phyloP scores from a whole-genome alignment of 495 filamentous ascomycete species.

The Tuber microsphaerosporum region DNA sequence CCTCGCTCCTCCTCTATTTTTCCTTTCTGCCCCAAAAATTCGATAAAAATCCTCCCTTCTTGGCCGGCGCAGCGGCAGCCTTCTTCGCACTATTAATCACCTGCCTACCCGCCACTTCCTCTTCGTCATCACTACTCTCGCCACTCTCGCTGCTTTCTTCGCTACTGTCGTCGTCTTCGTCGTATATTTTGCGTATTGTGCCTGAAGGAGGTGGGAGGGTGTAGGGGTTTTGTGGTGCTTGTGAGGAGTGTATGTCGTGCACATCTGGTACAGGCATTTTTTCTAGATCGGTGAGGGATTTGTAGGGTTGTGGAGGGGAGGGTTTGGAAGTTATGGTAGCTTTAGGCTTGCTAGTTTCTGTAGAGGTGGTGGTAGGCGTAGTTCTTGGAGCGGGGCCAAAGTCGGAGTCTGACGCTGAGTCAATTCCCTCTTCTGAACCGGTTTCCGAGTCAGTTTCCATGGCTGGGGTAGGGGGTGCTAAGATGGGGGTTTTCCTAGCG shows the following conservation, averaged over 20 bases:
- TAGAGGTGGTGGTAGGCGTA: background rate
- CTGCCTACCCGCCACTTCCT: background rate
- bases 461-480: background rate
- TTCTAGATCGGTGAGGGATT: constrained; percentile 27
- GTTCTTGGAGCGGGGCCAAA: background rate
- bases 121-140: background rate
- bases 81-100: background rate
- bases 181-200: background rate
- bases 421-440: constrained; percentile 6
- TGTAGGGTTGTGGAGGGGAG: constrained; percentile 10
- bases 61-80: background rate
- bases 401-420: constrained; percentile 13
- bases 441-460: constrained; percentile 10
- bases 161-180: background rate
- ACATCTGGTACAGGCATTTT: constrained; percentile 29
- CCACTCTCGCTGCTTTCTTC: background rate
- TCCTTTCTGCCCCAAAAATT: background rate
- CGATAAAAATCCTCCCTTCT: background rate
- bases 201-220: background rate
- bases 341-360: background rate
- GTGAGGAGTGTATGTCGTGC: constrained; percentile 17
- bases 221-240: background rate
- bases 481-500: constrained; percentile 8
- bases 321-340: background rate
- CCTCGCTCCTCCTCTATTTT: background rate